Evolutionary conservation across 192 early-diverging fungal genomes (phyloP).

Genomic region (Dimargaris xerosporica): DNA sequence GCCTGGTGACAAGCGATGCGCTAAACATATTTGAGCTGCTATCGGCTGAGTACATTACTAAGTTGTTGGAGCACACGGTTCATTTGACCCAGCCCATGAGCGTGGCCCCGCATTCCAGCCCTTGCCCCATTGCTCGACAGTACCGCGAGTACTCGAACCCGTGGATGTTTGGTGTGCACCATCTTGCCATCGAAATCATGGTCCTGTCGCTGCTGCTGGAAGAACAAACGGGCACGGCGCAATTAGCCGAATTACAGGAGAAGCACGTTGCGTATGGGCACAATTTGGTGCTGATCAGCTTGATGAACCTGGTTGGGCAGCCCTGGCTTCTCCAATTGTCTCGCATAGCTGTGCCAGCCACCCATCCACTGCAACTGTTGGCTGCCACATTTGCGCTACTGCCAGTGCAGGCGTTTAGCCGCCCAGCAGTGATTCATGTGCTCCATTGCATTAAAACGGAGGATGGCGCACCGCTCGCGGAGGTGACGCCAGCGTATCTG

Average conservation of each 20-base stretch:
- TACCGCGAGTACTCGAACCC: constrained; percentile 33
- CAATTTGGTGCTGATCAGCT: constrained; percentile 25
- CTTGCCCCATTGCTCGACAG: not conserved
- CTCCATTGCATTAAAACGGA: constrained; percentile 18
- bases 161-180: constrained; percentile 21
- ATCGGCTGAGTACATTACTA: not conserved
- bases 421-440: constrained; percentile 32
- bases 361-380: constrained; percentile 24
- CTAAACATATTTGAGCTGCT: constrained; percentile 16
- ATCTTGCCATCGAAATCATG: constrained; percentile 28
- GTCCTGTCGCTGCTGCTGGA: constrained; percentile 4
- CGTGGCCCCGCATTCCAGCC: not conserved
- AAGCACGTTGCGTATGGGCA: too few relatives aligned
- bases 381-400: constrained; percentile 24
- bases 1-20: constrained; percentile 18
- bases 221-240: not conserved
- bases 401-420: constrained; percentile 27
- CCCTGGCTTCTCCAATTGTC: constrained; percentile 15
- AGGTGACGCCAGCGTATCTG: constrained; percentile 18
- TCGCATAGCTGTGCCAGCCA: constrained; percentile 22
- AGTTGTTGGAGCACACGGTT: constrained; percentile 16
- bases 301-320: constrained; percentile 11
- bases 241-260: too few relatives aligned
- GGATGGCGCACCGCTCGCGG: constrained; percentile 22
- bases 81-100: constrained; percentile 20